Evolutionary conservation across 169 alveolate genomes (phyloP).

Genomic region (Plasmodium falciparum): DNA sequence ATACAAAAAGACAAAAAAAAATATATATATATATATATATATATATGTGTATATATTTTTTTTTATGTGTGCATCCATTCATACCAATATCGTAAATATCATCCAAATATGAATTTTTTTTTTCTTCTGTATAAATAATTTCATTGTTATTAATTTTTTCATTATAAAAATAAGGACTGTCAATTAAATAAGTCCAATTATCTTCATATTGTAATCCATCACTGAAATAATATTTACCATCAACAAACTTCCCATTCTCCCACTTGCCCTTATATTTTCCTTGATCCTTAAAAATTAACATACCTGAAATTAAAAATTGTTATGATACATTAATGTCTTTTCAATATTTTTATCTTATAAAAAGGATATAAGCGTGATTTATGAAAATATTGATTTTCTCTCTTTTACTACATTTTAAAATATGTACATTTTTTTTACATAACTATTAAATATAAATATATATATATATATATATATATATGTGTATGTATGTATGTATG

Average conservation of each 20-base stretch:
- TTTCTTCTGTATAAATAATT: conserved; percentile 35
- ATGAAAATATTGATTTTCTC: not conserved
- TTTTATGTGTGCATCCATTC: not conserved
- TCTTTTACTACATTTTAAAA: not conserved
- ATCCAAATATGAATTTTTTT: conserved; percentile 35
- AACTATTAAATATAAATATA: not conserved
- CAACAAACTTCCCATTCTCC: conserved; percentile 54
- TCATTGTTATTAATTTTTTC: conserved; percentile 50
- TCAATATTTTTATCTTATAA: not conserved
- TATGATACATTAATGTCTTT: not conserved
- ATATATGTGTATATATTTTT: not conserved
- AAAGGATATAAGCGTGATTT: too few relatives aligned
- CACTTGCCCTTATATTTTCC: conserved; percentile 53
- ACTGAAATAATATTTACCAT: conserved; percentile 43
- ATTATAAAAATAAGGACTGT: conserved; percentile 52
- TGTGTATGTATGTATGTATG: not conserved
- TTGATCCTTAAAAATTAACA: conserved; percentile 45
- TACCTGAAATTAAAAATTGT: conserved; percentile 7
- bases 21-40: not conserved
- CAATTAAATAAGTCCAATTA: conserved; percentile 42
- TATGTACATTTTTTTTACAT: not conserved
- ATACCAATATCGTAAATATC: conserved; percentile 59
- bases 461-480: not conserved
- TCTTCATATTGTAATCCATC: conserved; percentile 61
- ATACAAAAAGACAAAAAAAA: not conserved